Percentiles rank a stretch among this genome's conserved stretches.
Conservation (phyloP, 1,284 basidiomycete genomes). For the Malassezia japonica region DNA sequence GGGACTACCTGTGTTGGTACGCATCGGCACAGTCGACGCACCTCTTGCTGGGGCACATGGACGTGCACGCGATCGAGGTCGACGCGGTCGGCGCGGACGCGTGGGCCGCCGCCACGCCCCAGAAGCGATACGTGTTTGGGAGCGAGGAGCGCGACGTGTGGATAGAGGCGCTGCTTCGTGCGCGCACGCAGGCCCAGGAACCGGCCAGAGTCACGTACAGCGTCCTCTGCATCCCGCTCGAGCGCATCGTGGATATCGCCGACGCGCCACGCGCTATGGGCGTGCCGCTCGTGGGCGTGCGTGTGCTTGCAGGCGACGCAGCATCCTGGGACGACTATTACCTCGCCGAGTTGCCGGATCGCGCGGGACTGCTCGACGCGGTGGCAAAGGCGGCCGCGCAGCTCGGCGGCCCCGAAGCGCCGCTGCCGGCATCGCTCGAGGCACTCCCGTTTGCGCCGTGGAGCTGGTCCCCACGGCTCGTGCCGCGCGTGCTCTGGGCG, state of each 20-base stretch:
- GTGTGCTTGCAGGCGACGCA: background rate
- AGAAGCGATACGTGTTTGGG: no score
- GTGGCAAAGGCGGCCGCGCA: background rate
- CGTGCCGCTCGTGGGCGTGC: background rate
- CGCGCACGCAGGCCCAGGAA: no score
- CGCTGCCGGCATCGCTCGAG: conserved; percentile 15
- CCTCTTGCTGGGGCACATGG: background rate
- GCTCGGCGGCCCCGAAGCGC: background rate
- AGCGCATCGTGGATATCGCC: conserved; percentile 73
- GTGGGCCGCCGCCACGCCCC: no score
- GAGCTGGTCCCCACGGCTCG: conserved; percentile 13
- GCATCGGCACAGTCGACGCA: background rate
- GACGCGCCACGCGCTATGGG: conserved; percentile 49
- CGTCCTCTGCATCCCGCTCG: conserved; percentile 73
- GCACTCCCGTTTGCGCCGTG: conserved; percentile 15
- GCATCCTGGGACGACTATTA: conserved; percentile 18
- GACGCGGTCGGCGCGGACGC: no score
- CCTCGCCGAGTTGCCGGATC: background rate
- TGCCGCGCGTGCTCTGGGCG: no score
- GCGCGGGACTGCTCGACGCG: conserved; percentile 1
- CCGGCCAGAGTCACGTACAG: no score
- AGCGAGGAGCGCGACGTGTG: no score
- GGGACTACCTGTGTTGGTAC: background rate
- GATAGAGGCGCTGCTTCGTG: no score
- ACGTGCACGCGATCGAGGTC: background rate